These are phyloP conservation scores for Flaveria ramosissima DNA, from an alignment of 129 eudicot genomes.

Conservation along the genomic window DNA sequence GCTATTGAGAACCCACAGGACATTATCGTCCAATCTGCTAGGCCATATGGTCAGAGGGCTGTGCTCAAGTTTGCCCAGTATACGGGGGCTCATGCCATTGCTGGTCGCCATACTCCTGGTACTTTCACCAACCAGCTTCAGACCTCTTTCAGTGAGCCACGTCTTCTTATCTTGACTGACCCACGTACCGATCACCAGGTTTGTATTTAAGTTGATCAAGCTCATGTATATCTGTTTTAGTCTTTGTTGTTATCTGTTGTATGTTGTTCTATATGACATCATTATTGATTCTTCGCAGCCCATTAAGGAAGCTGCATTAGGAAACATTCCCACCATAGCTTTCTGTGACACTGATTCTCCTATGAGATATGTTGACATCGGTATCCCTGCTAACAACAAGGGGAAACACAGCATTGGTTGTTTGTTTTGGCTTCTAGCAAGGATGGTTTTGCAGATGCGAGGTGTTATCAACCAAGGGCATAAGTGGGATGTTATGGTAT, in stretches of 20 bases:
- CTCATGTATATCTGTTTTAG: background rate
- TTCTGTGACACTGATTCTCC: constrained; percentile 84
- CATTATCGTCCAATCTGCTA: constrained; percentile 83
- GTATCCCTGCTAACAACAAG: constrained; percentile 85
- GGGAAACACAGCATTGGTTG: constrained; percentile 82
- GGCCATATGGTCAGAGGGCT: constrained; percentile 83
- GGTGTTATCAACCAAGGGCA: constrained; percentile 65
- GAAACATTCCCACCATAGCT: constrained; percentile 80
- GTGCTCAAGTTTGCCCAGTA: constrained; percentile 77
- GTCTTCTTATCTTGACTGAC: constrained; percentile 17
- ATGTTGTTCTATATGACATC: background rate
- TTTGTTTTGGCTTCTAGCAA: constrained; percentile 73
- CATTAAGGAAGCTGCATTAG: constrained; percentile 72
- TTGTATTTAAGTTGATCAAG: background rate
- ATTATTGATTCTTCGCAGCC: constrained; percentile 43
- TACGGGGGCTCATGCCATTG: constrained; percentile 64
- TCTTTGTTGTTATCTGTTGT: background rate
- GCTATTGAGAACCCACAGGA: constrained; percentile 80
- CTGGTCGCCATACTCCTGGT: constrained; percentile 82
- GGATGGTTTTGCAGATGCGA: constrained; percentile 86
- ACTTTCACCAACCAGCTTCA: constrained; percentile 80
- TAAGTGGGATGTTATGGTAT: constrained; percentile 81
- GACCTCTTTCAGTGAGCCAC: constrained; percentile 39
- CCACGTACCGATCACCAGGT: constrained; percentile 23
- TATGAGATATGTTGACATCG: constrained; percentile 73